Evolutionary conservation across 768 basidiomycete genomes (phyloP), one percentile per base, ranked within the genome.

Genomic region (Psilocybe azurescens): DNA sequence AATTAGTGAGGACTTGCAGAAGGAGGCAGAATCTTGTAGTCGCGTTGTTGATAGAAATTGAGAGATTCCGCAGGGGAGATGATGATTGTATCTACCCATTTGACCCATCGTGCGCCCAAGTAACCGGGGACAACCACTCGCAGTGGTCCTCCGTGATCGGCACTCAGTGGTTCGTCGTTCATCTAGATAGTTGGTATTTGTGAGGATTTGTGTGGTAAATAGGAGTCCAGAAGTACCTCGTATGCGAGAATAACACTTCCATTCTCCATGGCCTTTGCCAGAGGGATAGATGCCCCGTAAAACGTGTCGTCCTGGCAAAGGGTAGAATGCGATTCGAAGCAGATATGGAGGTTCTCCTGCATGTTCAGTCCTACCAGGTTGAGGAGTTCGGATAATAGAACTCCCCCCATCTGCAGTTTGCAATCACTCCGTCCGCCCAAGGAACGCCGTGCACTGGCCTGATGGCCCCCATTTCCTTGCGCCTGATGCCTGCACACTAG

Each of bases 101-200:
- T 90, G 7, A 90, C 88, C 87, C 89, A 89, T 10, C 89, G 83
- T 32, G 87, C 89, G 5, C 89, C 89, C 14, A 85, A 77, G 66
- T 81, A 83, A 3, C 90, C 89, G 0, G 90, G 90, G 1, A 86
- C 86, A 44, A 90, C 83, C 7, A 88, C 73, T n/a, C 89, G 85
- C 28, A 91, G 66, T 3, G 89, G 89, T 5, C 81, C 88, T 1
- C 89, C 89, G 51, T 87, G 88, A 58, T 86, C 84, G 1, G 88
- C 75, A 13, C 81, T 79, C 16, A 90, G 74, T 0, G 81, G 76
- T 60, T 84, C 81, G 32, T 78, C 83, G 59, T 91, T 90, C 89
- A 90, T 90, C 88, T 88, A 59, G n/a, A 24, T 20, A 29, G 38
- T 61, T 8, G 29, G 38, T 59, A 29, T 29, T 50, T 20, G 14